These are phyloP conservation scores for Penstemon eatonii DNA, from an alignment of 257 asterid species.

Conservation along the genomic window DNA sequence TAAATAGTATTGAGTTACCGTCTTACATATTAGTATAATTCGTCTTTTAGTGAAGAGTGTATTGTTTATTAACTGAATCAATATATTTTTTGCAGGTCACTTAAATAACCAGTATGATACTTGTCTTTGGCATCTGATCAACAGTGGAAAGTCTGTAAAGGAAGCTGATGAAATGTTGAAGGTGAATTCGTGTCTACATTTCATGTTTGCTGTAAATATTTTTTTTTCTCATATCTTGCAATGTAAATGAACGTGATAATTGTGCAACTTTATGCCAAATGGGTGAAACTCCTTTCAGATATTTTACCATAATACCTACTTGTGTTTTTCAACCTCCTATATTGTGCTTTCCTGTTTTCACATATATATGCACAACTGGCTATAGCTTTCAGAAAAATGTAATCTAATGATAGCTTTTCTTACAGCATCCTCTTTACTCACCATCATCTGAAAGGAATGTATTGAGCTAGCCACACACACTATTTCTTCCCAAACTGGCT, in stretches of 20 bases:
- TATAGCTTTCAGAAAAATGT: background rate
- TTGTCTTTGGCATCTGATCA: slow-evolving; percentile 70
- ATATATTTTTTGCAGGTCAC: slow-evolving; percentile 57
- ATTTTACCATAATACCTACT: background rate
- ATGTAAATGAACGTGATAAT: background rate
- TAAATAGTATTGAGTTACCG: slow-evolving; percentile 2
- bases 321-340: background rate
- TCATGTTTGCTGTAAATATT: background rate
- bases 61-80: slow-evolving; percentile 17
- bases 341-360: background rate
- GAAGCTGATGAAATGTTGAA: slow-evolving; percentile 62
- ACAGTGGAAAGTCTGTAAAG: slow-evolving; percentile 53
- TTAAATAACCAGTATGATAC: slow-evolving; percentile 58
- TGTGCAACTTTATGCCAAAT: background rate
- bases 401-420: background rate
- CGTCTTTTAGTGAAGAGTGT: slow-evolving; percentile 10
- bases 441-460: slow-evolving; percentile 1
- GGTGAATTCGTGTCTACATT: slow-evolving; percentile 35
- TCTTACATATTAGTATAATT: background rate
- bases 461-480: background rate
- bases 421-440: background rate
- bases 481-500: background rate
- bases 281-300: background rate
- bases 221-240: no score
- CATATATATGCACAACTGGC: background rate